Base-by-base conservation (phyloP, 441 rosid species). In the Erodium moschatum region DNA sequence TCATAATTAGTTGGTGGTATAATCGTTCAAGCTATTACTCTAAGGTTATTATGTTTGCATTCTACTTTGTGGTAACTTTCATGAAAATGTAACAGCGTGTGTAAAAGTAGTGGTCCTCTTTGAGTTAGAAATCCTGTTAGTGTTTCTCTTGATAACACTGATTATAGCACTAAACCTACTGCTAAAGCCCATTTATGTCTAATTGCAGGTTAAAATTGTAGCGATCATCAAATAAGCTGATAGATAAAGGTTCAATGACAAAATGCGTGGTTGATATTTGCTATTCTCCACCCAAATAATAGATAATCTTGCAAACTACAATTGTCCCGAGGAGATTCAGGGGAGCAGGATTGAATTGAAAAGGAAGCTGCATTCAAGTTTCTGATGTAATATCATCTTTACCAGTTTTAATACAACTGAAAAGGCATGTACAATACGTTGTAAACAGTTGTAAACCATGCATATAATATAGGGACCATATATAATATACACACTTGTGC, bases 251-350 rank as follows among this genome's bases (percentile, higher is more conserved):
- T 21, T 18, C 21, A 5, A 5, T 27, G 18, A 60, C 18, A 31
- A 68, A 60, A 64, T 35, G 18, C 64, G 38, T 46, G 68, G 63
- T 63, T 20, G 6, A 11, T 63, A 31, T 12, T 27, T 62, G 40
- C 18, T 50, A 20, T 0, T 10, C 20, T 52, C 31, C 63, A n/a
- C 19, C 60, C 6, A 31, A 20, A n/a, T n/a, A n/a, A n/a, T 5
- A 21, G 50, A 31, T 40, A 40, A 31, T 19, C 19, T 11, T 19
- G 24, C 10, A 38, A 73, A 62, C 42, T 10, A 20, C 54, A n/a
- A 19, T 27, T 63, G 52, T 48, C 38, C 13, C 12, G 38, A 10
- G 56, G 48, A 68, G 31, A 58, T 1, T 44, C 27, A 40, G 40
- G 67, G 38, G 62, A 4, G 16, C 31, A 48, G 9, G 64, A 20